Conservation (phyloP, 495 filamentous ascomycete genomes). For the Glutinoglossum americanum region DNA sequence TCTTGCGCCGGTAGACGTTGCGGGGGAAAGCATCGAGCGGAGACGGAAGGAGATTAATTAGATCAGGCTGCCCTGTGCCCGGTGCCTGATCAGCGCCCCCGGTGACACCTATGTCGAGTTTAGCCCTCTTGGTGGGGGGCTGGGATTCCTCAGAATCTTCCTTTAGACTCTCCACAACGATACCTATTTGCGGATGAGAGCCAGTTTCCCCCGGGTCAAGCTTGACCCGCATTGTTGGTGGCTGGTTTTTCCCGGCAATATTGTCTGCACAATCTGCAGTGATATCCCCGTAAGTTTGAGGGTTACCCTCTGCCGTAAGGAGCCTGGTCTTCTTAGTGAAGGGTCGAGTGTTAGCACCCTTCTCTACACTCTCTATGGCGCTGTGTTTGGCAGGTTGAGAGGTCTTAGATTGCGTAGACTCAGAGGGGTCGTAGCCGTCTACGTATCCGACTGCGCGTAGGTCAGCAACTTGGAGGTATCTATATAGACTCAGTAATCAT, state of each 20-base stretch:
- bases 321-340: background rate
- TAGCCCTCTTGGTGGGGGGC: background rate
- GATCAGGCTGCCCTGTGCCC: background rate
- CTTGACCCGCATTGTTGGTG: no score
- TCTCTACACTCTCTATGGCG: background rate
- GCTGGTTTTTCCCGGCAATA: no score
- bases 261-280: no score
- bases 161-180: background rate
- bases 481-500: background rate
- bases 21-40: background rate
- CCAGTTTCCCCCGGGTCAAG: background rate
- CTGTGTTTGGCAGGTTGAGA: background rate
- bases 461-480: conserved; percentile 1
- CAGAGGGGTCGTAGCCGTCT: background rate
- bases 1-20: background rate
- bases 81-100: background rate
- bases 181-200: background rate
- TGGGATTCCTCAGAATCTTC: background rate
- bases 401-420: background rate
- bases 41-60: background rate
- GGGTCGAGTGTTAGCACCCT: background rate
- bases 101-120: background rate
- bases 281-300: no score
- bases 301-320: no score
- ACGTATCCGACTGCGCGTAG: conserved; percentile 1